Base-by-base conservation (phyloP, 345 rosid species). In the Eucalyptus pumila region DNA sequence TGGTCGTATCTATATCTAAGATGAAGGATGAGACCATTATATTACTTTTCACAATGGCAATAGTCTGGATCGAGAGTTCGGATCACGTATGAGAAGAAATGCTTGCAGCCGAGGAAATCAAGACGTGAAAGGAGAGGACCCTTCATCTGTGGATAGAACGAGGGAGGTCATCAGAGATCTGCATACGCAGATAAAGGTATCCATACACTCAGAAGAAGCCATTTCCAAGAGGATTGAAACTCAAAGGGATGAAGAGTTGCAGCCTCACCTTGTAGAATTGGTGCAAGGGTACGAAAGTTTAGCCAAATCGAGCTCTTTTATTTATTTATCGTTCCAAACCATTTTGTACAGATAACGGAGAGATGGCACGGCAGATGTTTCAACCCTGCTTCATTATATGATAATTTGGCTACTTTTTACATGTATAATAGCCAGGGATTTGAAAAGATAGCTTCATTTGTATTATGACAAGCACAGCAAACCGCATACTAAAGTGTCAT, bases 181-280 rank as follows among this genome's bases (percentile, higher is more conserved):
- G 91, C 93, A 95, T 76, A 96, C 98, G 76, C 99, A 94, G 91
- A 93, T 96, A 88, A 94, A 90, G 91, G 95, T 97, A 90, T 96
- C 96, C 11, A 93, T 96, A 88, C 97, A 97, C 93, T 94, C 99
- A 6, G 94, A 95, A 47, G 96, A 97, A 94, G 96, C 97, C 87
- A 93, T 96, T 80, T 96, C 99, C 0, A 93, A 94, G 90, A 93
- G 98, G 92, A 97, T 96, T 9, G 97, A 95, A 93, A 92, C 96
- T 72, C 91, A 96, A 51, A 92, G 99, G 87, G 99, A 97, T 88
- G 98, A 97, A 89, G 99, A 97, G 92, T 91, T 97, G 94, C 96
- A 95, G 89, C 98, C 99, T 80, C 99, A 96, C 90, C 96, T 97
- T 90, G 87, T 95, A 81, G 98, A 97, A 88, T 91, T 97, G 87